Base-by-base conservation (phyloP, 768 basidiomycete species). In the Xerocomus spinulosus region DNA sequence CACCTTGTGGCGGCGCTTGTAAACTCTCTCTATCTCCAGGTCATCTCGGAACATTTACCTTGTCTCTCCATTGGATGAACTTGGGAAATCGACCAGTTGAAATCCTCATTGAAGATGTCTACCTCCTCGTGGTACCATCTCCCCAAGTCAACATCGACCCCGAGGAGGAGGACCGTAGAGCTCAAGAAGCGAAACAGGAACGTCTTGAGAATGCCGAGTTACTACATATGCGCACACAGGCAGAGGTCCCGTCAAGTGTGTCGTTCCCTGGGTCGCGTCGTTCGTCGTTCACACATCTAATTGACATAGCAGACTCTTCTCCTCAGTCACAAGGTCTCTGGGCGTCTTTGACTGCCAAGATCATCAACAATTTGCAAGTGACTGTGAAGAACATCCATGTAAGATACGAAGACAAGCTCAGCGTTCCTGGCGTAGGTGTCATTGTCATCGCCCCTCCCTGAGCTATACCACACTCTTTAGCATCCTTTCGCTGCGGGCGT, bases 361-460 rank as follows among this genome's bases (percentile, higher is more conserved):
- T 98, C 48, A 81, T 98, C 54, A 95, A 98, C 70, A 99, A 99
- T 62, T 68, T 98, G 21, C 96, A 99, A 71, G 82, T 98, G 21
- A 93, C 92, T 12, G 82, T 98, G 50, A 91, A 87, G 69, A 95
- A 96, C 58, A 91, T 99, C 36, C 96, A 99, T 64, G 70, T 98
- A 38, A 85, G 96, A 44, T 99, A 97, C 59, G 96, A 99, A 68
- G 96, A 99, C 70, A 85, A 85, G 42, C 66, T 92, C 57, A 96
- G 92, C 57, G 92, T 93, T 23, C 94, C 94, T 25, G 91, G 87
- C 24, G 93, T 93, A 67, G 59, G 87, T 71, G 23, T 29, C 4
- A 21, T 18, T n/a, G 9, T 53, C 30, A 30, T 44, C 33, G 5
- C 15, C 14, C 15, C 8, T 33, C 2, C 32, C 26, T 25, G 46